Conservation (phyloP, 2,329 filamentous ascomycete genomes). For the Lachnellula cervina region DNA sequence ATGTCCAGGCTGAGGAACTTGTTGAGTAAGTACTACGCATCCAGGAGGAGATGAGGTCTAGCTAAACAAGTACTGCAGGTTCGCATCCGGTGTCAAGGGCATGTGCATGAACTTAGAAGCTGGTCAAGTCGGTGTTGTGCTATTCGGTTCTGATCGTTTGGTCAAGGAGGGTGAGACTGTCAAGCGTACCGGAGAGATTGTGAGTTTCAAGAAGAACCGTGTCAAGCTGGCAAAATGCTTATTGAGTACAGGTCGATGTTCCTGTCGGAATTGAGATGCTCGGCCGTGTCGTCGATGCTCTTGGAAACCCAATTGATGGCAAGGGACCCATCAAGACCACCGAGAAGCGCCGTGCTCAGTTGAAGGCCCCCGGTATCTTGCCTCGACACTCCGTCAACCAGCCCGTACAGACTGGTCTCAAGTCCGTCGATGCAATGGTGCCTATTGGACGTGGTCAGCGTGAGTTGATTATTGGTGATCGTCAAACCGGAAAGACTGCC, state of each 20-base stretch:
- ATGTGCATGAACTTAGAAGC: constrained; percentile 99
- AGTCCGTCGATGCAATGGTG: constrained; percentile 99
- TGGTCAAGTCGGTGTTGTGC: constrained; percentile 99
- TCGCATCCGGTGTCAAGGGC: constrained; percentile 99
- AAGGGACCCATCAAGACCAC: constrained; percentile 95
- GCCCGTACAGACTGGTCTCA: constrained; percentile 98
- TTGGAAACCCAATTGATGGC: constrained; percentile 98
- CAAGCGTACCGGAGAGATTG: constrained; percentile 99
- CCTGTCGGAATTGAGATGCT: constrained; percentile 90
- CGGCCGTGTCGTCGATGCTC: constrained; percentile 96
- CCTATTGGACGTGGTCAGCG: constrained; percentile 99
- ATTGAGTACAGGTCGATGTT: constrained; percentile 74
- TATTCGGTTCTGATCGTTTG: constrained; percentile 99
- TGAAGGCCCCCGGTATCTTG: constrained; percentile 98
- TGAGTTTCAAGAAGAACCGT: constrained; percentile 46
- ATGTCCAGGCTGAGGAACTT: constrained; percentile 99
- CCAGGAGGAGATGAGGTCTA: constrained; percentile 5
- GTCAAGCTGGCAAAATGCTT: constrained; percentile 10
- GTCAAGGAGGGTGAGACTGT: constrained; percentile 99
- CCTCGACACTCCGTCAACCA: constrained; percentile 96
- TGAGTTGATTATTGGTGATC: constrained; percentile 99
- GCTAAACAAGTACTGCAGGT: constrained; percentile 51
- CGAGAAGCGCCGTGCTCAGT: constrained; percentile 91
- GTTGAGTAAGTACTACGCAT: constrained; percentile 74
- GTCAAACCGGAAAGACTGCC: constrained; percentile 99